Percentiles rank a stretch among this genome's conserved stretches.
These are phyloP conservation scores for Brasilioporus rufonigricans DNA, from an alignment of 768 basidiomycete genomes.

Conservation along the genomic window DNA sequence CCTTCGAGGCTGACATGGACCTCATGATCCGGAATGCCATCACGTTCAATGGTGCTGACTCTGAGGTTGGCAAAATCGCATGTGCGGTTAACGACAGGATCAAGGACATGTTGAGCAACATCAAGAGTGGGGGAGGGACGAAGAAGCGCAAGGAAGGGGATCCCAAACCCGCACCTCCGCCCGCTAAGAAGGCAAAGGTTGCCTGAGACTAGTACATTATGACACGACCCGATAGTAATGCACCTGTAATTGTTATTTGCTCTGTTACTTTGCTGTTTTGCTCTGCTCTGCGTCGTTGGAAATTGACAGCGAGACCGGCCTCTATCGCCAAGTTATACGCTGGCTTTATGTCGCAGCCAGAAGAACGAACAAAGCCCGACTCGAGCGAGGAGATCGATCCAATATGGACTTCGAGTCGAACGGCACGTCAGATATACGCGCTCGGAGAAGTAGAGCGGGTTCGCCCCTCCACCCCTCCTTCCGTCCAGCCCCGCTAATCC, in stretches of 20 bases:
- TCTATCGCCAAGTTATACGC: neutral
- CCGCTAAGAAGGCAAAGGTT: conserved; percentile 65
- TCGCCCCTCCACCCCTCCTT: conserved; percentile 1
- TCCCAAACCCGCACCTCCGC: conserved; percentile 53
- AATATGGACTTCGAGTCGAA: conserved; percentile 78
- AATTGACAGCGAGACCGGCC: neutral
- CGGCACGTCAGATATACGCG: conserved; percentile 77
- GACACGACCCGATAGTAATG: conserved; percentile 30
- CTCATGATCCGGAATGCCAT: conserved; percentile 89
- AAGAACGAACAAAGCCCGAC: conserved; percentile 14
- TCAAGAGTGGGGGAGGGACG: conserved; percentile 36
- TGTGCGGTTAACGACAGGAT: conserved; percentile 48
- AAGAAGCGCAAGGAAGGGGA: conserved; percentile 82
- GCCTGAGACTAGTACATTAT: conserved; percentile 40
- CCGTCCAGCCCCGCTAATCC: neutral
- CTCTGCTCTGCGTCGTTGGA: conserved; percentile 12
- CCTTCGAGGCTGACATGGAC: conserved; percentile 80
- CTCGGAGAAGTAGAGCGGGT: conserved; percentile 82
- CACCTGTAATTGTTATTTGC: conserved; percentile 25
- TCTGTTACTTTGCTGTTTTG: conserved; percentile 25
- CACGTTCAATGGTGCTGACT: conserved; percentile 81
- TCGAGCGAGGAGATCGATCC: conserved; percentile 55
- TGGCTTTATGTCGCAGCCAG: conserved; percentile 22
- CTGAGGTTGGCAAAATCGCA: conserved; percentile 72
- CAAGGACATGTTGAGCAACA: conserved; percentile 51